Percentiles rank a stretch among this genome's conserved stretches.
Conservation (phyloP, 2,329 filamentous ascomycete genomes). For the Nannizziopsis arthrosporioides region DNA sequence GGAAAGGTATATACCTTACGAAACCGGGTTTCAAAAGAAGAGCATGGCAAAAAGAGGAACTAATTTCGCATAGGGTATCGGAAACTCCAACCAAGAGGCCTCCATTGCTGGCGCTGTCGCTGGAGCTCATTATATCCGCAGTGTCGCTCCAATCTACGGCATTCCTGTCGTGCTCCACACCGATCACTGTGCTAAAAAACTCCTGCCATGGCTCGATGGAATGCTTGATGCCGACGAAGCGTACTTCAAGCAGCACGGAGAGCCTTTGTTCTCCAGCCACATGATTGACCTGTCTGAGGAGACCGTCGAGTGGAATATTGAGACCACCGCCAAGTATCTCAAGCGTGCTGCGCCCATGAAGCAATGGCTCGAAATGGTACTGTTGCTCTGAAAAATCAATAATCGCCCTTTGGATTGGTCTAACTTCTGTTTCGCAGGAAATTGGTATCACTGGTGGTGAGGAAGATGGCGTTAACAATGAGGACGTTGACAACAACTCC, state of each 20-base stretch:
- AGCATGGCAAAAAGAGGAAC: not conserved
- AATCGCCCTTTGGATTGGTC: not conserved
- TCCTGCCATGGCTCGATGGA: conserved; percentile 92
- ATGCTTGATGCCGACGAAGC: conserved; percentile 89
- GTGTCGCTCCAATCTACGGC: conserved; percentile 74
- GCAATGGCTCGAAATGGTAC: conserved; percentile 97
- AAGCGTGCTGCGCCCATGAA: conserved; percentile 92
- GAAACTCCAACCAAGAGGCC: conserved; percentile 72
- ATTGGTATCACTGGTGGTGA: conserved; percentile 94
- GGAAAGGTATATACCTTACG: conserved; percentile 53
- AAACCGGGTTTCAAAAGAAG: not conserved
- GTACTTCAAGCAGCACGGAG: conserved; percentile 86
- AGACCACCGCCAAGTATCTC: conserved; percentile 84
- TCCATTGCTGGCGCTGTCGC: conserved; percentile 82
- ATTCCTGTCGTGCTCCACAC: conserved; percentile 90
- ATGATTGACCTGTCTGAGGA: conserved; percentile 99
- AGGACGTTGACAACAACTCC: conserved; percentile 89
- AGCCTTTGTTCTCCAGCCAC: conserved; percentile 90
- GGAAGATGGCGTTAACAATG: conserved; percentile 98
- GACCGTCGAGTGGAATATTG: conserved; percentile 76
- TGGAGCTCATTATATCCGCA: conserved; percentile 84
- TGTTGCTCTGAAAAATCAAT: conserved; percentile 15
- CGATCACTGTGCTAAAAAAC: conserved; percentile 99
- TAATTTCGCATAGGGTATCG: conserved; percentile 47
- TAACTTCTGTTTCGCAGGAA: conserved; percentile 40